Conservation (phyloP, 176 grass and related monocot species). For the Triticum aestivum region IWGSC_CS_RefSeq_v2.1 NC_057795.1:234259789-234260288, state of each 20-base stretch:
- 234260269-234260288: neutral
- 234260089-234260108: slow-evolving; percentile 1
- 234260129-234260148: neutral
- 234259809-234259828: slow-evolving; percentile 24
- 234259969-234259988: no score
- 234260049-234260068: neutral
- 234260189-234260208: neutral
- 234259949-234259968: neutral
- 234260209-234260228: neutral
- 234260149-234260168: neutral
- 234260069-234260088: neutral
- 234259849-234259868: slow-evolving; percentile 7
- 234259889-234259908: neutral
- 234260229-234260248: neutral
- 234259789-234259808: slow-evolving; percentile 97
- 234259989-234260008: neutral
- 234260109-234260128: neutral
- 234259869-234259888: slow-evolving; percentile 6
- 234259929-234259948: neutral
- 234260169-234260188: neutral
- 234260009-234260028: slow-evolving; percentile 8
- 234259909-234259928: neutral
- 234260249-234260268: neutral
- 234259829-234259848: slow-evolving; percentile 16
- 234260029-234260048: neutral